A percentile compares a stretch with the other conserved stretches of the same genome.
phyloP scores from a whole-genome alignment of 441 rosid species.

The Omphalea diandra region DNA sequence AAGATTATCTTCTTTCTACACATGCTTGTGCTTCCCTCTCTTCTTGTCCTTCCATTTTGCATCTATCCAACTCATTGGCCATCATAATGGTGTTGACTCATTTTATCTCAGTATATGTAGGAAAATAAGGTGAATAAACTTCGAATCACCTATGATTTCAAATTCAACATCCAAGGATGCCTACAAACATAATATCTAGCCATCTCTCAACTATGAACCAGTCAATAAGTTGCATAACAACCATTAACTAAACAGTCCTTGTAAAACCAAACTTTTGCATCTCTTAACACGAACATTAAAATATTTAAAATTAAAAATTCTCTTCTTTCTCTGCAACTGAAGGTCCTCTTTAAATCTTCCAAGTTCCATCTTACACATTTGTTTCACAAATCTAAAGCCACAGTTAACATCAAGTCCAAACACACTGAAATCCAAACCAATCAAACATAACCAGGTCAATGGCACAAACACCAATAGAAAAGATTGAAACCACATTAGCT shows the following conservation, averaged over 20 bases:
- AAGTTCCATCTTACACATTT: background rate
- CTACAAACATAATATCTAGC: background rate
- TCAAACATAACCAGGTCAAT: background rate
- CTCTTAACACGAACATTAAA: background rate
- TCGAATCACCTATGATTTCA: background rate
- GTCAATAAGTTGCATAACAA: background rate
- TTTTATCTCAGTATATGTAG: background rate
- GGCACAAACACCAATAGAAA: background rate
- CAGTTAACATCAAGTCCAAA: background rate
- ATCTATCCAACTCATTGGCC: background rate
- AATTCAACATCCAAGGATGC: background rate
- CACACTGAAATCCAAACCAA: background rate
- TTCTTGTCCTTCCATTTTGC: background rate
- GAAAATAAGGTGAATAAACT: background rate
- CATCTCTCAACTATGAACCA: background rate
- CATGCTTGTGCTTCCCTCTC: background rate
- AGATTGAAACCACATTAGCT: background rate
- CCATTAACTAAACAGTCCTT: background rate
- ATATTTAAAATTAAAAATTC: background rate
- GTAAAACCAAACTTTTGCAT: too few species aligned
- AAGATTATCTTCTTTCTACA: background rate
- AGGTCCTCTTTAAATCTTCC: background rate
- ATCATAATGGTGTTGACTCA: background rate
- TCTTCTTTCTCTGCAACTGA: background rate
- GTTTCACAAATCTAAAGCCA: background rate